These are phyloP conservation scores for Macroventuria anomochaeta DNA, from an alignment of 2,329 filamentous ascomycete species.

Conservation along the genomic window DNA sequence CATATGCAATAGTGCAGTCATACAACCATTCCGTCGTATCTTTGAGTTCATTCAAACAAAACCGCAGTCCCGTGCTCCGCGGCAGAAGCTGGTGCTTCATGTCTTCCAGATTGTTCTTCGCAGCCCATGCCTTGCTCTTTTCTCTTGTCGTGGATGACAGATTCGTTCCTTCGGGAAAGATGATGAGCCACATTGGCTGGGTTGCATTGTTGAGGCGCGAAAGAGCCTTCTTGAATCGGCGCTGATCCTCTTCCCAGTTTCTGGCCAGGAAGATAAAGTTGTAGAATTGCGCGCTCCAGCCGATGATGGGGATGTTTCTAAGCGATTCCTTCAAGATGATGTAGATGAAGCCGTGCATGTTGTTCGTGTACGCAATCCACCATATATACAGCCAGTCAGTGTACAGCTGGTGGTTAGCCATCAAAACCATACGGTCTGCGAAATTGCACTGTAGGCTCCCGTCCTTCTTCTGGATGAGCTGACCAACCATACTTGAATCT, in stretches of 20 bases:
- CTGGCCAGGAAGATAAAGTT: constrained; percentile 92
- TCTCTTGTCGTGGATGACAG: constrained; percentile 71
- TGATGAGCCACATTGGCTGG: constrained; percentile 87
- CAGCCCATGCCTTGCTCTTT: constrained; percentile 76
- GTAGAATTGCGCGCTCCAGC: constrained; percentile 82
- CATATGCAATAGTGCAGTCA: constrained; percentile 94
- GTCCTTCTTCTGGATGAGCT: constrained; percentile 72
- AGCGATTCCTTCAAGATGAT: constrained; percentile 90
- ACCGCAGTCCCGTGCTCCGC: constrained; percentile 79
- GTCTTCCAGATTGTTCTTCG: constrained; percentile 75
- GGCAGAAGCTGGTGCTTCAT: constrained; percentile 77
- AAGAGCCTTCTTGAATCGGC: constrained; percentile 75
- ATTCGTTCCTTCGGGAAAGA: constrained; percentile 90
- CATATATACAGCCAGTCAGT: constrained; percentile 92
- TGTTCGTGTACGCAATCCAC: constrained; percentile 89
- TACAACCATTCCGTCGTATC: constrained; percentile 82
- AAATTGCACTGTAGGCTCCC: constrained; percentile 80
- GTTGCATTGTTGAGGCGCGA: constrained; percentile 71
- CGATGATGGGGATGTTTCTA: constrained; percentile 79
- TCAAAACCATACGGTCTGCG: constrained; percentile 79
- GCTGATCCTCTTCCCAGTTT: constrained; percentile 82
- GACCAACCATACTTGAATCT: constrained; percentile 77
- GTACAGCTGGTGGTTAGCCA: constrained; percentile 88
- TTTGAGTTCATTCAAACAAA: constrained; percentile 77
- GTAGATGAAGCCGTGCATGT: constrained; percentile 84